A percentile compares a stretch with the other conserved stretches of the same genome.
phyloP scores from a whole-genome alignment of 148 eudicot genomes.

The Cornus florida region DNA sequence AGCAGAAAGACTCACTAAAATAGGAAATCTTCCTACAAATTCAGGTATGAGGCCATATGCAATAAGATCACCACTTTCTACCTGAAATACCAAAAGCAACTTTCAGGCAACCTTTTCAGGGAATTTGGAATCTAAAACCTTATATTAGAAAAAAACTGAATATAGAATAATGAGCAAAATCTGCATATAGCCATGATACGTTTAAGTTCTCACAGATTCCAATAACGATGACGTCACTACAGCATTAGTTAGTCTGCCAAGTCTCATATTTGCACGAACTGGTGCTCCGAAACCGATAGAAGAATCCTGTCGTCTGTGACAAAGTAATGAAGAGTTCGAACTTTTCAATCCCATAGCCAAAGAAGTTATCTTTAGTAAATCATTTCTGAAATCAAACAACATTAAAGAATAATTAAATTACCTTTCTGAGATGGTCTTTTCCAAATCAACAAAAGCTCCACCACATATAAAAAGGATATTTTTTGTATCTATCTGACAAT shows the following conservation, averaged over 20 bases:
- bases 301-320: constrained; percentile 51
- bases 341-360: not conserved
- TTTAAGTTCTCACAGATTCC: constrained; percentile 41
- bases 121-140: constrained; percentile 1
- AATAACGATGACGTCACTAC: constrained; percentile 48
- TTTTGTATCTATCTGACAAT: constrained; percentile 48
- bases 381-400: not conserved
- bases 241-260: constrained; percentile 31
- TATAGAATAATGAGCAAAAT: not conserved
- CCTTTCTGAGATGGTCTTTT: constrained; percentile 58
- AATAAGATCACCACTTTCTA: constrained; percentile 59
- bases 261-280: constrained; percentile 55
- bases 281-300: constrained; percentile 73
- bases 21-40: constrained; percentile 62
- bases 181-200: not conserved
- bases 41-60: constrained; percentile 79
- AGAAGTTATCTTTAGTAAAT: not conserved
- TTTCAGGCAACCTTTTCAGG: constrained; percentile 1
- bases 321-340: constrained; percentile 15
- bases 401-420: constrained; percentile 9
- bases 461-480: constrained; percentile 60
- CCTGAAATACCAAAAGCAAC: constrained; percentile 34
- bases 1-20: constrained; percentile 56
- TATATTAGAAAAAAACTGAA: not conserved
- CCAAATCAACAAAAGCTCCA: constrained; percentile 52